Evolutionary conservation across 768 basidiomycete genomes (phyloP).

Genomic region (Leccinum longicurvipes): DNA sequence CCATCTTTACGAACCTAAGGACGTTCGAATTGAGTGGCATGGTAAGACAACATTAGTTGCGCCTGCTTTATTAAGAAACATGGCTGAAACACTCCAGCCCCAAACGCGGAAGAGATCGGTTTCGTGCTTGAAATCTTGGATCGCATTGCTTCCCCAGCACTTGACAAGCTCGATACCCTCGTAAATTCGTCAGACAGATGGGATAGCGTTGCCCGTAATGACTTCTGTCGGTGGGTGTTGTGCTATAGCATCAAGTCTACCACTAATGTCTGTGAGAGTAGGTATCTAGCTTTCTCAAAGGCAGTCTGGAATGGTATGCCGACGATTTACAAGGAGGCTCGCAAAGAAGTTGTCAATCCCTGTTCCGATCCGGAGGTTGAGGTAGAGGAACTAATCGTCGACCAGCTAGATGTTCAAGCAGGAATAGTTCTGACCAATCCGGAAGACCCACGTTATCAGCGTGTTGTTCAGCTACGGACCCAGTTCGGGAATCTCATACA

Average conservation of each 20-base stretch:
- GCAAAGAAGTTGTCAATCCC: constrained; percentile 54
- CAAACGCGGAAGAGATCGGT: constrained; percentile 57
- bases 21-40: constrained; percentile 89
- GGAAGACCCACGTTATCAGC: constrained; percentile 70
- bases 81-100: constrained; percentile 35
- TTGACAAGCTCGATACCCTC: constrained; percentile 65
- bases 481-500: constrained; percentile 70
- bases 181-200: constrained; percentile 52
- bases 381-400: constrained; percentile 64
- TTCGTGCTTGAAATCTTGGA: constrained; percentile 80
- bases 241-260: not conserved
- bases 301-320: constrained; percentile 78
- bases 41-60: constrained; percentile 36
- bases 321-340: constrained; percentile 57
- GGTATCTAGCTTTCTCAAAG: constrained; percentile 67
- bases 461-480: constrained; percentile 50
- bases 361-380: constrained; percentile 63
- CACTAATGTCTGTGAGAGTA: constrained; percentile 19
- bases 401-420: constrained; percentile 63
- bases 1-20: constrained; percentile 67
- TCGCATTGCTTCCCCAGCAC: constrained; percentile 58
- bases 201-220: constrained; percentile 67
- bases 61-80: constrained; percentile 10
- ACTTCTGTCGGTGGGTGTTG: constrained; percentile 71
- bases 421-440: constrained; percentile 75